Evolutionary conservation across 176 grass and related monocot genomes (phyloP).

Genomic region (Leersia perrieri): DNA sequence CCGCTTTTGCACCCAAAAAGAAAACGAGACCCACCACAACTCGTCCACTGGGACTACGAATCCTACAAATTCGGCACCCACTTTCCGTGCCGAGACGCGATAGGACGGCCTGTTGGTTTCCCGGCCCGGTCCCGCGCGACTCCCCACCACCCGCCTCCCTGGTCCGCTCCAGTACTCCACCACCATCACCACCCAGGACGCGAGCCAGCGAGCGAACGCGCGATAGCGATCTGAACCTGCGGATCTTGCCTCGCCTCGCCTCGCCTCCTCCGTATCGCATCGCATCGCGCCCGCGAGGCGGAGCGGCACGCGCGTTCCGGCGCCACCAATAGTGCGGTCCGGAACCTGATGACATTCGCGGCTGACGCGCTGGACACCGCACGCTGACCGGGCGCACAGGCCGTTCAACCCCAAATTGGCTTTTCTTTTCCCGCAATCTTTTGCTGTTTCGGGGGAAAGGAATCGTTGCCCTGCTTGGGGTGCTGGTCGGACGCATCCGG

Average conservation of each 20-base stretch:
- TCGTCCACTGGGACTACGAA: not conserved
- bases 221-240: slow-evolving; percentile 5
- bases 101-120: not conserved
- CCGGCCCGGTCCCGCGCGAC: not conserved
- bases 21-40: not conserved
- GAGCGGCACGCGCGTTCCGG: not conserved
- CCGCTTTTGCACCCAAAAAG: not conserved
- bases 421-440: not conserved
- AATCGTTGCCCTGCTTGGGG: not conserved
- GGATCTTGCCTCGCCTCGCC: not conserved
- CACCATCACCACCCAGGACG: not conserved
- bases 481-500: not conserved
- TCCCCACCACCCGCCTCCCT: not conserved
- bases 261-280: not conserved
- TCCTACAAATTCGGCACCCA: slow-evolving; percentile 1
- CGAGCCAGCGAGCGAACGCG: not conserved
- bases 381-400: not conserved
- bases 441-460: slow-evolving; percentile 4
- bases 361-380: not conserved
- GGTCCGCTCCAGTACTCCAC: not conserved
- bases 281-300: not conserved
- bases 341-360: not conserved
- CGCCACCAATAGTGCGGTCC: slow-evolving; percentile 37
- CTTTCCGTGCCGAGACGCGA: not conserved
- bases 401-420: not conserved